Conservation (phyloP, 2,329 filamentous ascomycete species). For the Beauveria brongniartii region DNA sequence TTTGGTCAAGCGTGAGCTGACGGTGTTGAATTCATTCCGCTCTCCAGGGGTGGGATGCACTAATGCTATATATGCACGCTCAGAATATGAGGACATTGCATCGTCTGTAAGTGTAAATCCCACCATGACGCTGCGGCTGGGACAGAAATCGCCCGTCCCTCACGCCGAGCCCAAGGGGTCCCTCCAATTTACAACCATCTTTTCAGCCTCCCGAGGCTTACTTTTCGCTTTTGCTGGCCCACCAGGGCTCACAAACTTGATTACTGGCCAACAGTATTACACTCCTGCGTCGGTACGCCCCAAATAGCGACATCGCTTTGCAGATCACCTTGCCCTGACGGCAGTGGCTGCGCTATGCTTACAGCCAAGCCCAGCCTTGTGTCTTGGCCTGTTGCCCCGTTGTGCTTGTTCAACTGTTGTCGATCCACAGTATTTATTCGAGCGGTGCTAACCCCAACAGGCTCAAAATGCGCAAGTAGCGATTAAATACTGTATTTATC, state of each 20-base stretch:
- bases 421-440: not conserved
- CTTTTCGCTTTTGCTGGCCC: not conserved
- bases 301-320: not conserved
- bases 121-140: not conserved
- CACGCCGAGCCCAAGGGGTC: not conserved
- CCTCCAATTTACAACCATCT: not conserved
- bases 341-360: slow-evolving; percentile 1
- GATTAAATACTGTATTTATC: too few species aligned
- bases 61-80: not conserved
- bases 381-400: not conserved
- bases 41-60: not conserved
- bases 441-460: not conserved
- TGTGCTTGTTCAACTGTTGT: not conserved
- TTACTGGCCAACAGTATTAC: not conserved
- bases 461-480: not conserved
- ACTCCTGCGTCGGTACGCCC: not conserved
- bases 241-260: not conserved
- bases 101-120: not conserved
- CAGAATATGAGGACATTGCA: not conserved
- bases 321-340: not conserved
- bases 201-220: not conserved
- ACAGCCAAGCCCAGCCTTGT: not conserved
- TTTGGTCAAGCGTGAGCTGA: too few species aligned
- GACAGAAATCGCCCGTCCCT: not conserved
- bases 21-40: too few species aligned